These are phyloP conservation scores for Syzygium aqueum DNA, from an alignment of 345 rosid genomes.

Conservation along the genomic window DNA sequence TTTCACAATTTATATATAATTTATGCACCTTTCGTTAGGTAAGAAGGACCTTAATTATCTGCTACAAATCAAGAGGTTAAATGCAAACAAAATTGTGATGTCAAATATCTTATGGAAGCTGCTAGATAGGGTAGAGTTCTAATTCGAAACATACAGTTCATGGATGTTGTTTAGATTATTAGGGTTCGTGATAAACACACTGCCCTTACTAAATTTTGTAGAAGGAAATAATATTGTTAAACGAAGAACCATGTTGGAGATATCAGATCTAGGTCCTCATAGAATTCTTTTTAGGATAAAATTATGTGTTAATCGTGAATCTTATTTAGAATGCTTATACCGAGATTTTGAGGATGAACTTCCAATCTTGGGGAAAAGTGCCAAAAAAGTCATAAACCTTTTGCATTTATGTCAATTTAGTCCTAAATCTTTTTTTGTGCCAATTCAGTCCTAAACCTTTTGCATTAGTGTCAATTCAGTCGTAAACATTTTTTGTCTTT, in stretches of 20 bases:
- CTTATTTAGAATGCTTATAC: neutral
- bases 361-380: neutral
- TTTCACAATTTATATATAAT: neutral
- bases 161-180: neutral
- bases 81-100: neutral
- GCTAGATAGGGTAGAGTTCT: neutral
- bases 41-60: neutral
- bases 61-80: neutral
- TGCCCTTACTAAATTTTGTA: neutral
- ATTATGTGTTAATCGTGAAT: neutral
- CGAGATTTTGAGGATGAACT: neutral
- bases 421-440: too few relatives aligned
- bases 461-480: too few relatives aligned
- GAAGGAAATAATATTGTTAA: neutral
- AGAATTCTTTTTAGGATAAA: neutral
- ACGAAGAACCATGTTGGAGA: neutral
- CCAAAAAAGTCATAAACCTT: too few relatives aligned
- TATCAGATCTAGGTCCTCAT: neutral
- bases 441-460: too few relatives aligned
- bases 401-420: too few relatives aligned
- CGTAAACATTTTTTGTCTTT: too few relatives aligned
- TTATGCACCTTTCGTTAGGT: neutral
- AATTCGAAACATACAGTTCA: neutral
- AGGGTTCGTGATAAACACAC: neutral
- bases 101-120: neutral